phyloP scores from a whole-genome alignment of 257 asterid genomes.

The Thymus quinquecostatus region DNA sequence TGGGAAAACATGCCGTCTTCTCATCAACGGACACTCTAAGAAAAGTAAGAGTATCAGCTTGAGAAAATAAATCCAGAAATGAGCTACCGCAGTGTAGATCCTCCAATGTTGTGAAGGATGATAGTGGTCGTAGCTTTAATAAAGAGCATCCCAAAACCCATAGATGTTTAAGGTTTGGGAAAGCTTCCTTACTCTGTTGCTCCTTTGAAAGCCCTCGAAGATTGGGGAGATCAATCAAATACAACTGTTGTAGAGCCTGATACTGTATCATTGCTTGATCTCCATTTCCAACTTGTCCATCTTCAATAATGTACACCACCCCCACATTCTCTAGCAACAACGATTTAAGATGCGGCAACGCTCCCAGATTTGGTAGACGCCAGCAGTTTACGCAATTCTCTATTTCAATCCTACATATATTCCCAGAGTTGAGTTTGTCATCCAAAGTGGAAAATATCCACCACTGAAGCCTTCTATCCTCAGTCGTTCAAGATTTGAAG shows the following conservation, averaged over 20 bases:
- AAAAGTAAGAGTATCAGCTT: background rate
- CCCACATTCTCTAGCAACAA: background rate
- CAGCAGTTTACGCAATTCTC: background rate
- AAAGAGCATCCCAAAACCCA: background rate
- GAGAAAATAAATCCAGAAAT: conserved; percentile 18
- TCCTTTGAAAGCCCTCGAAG: conserved; percentile 26
- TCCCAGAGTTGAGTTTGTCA: conserved; percentile 26
- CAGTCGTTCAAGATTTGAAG: conserved; percentile 16
- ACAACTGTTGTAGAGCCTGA: conserved; percentile 10
- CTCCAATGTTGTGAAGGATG: background rate
- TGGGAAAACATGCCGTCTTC: background rate
- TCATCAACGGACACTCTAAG: background rate
- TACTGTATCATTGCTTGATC: background rate
- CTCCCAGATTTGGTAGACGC: conserved; percentile 27
- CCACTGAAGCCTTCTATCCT: conserved; percentile 21
- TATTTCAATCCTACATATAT: background rate
- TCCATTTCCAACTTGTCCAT: background rate
- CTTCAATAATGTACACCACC: conserved; percentile 15
- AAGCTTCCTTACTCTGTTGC: background rate
- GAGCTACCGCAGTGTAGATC: background rate
- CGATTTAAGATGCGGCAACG: conserved; percentile 13
- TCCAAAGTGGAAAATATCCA: conserved; percentile 28
- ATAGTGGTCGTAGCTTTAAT: conserved; percentile 9
- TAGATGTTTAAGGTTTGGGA: conserved; percentile 24
- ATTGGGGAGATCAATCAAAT: background rate